These are phyloP conservation scores for Xylariaceae sp. DNA, from an alignment of 2,329 filamentous ascomycete genomes.

Conservation along the genomic window DNA sequence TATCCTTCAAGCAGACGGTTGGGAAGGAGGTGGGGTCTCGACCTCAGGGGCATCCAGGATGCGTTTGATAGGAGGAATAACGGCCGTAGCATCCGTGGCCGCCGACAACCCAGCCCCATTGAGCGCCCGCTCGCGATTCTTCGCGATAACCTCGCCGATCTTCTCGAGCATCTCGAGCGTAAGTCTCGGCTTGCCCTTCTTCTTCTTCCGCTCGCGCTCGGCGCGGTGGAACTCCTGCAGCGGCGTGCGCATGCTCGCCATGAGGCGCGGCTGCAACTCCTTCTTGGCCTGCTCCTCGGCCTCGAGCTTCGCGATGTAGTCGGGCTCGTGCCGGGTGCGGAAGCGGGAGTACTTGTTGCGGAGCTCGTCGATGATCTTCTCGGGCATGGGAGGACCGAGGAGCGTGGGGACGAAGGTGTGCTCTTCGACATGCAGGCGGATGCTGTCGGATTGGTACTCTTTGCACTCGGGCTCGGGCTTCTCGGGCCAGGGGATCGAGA, in stretches of 20 bases:
- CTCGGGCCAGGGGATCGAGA: constrained; percentile 73
- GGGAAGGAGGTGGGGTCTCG: no score
- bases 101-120: constrained; percentile 37
- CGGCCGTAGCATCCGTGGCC: no score
- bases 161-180: constrained; percentile 57
- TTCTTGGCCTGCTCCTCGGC: constrained; percentile 50
- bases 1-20: no score
- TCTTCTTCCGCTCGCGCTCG: constrained; percentile 48
- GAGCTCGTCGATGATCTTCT: constrained; percentile 76
- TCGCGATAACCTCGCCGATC: constrained; percentile 59
- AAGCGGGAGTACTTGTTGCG: constrained; percentile 78
- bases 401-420: constrained; percentile 76
- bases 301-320: constrained; percentile 64
- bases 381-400: constrained; percentile 72
- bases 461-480: constrained; percentile 45
- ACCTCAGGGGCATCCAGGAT: no score
- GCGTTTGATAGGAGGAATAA: no score
- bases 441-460: constrained; percentile 65
- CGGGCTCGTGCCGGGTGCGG: constrained; percentile 73
- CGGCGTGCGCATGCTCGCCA: constrained; percentile 45
- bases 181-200: constrained; percentile 52
- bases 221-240: constrained; percentile 57
- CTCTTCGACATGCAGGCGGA: constrained; percentile 70
- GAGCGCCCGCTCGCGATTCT: constrained; percentile 44
- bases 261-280: constrained; percentile 39